A percentile compares a stretch with the other conserved stretches of the same genome.
Evolutionary conservation across 441 rosid species (phyloP).

Genomic region (Lepidium campestre): DNA sequence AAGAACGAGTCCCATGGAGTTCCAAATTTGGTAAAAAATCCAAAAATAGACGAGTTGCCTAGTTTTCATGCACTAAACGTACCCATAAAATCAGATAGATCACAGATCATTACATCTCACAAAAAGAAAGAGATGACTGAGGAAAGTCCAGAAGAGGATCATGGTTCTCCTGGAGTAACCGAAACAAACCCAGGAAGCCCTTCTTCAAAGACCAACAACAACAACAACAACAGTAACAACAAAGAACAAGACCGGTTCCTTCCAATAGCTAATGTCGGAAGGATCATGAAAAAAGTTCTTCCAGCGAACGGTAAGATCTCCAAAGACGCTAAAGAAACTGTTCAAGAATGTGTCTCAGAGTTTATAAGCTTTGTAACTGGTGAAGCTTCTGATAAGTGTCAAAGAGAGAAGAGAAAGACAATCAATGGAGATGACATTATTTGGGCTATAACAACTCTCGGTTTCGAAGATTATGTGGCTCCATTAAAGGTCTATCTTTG

Average conservation of each 20-base stretch:
- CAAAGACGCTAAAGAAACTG: slow-evolving; percentile 70
- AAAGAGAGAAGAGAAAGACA: slow-evolving; percentile 66
- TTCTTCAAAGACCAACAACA: slow-evolving; percentile 20
- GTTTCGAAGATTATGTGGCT: slow-evolving; percentile 64
- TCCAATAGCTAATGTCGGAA: slow-evolving; percentile 78
- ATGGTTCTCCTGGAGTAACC: slow-evolving; percentile 24
- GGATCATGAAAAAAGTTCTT: slow-evolving; percentile 73
- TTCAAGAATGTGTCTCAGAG: slow-evolving; percentile 76
- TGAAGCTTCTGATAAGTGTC: slow-evolving; percentile 79
- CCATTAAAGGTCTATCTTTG: slow-evolving; percentile 49
- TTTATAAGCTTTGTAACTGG: slow-evolving; percentile 76
- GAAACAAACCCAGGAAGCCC: slow-evolving; percentile 49
- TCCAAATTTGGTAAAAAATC: slow-evolving; percentile 14
- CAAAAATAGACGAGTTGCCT: slow-evolving; percentile 25
- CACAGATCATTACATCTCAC: slow-evolving; percentile 6
- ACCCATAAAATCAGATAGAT: slow-evolving; percentile 24
- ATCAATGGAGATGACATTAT: slow-evolving; percentile 72
- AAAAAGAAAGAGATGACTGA: slow-evolving; percentile 38
- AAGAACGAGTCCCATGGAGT: slow-evolving; percentile 22
- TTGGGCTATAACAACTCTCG: slow-evolving; percentile 71
- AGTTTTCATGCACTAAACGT: slow-evolving; percentile 26
- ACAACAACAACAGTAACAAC: slow-evolving; percentile 22
- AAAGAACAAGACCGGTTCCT: slow-evolving; percentile 76
- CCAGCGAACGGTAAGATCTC: slow-evolving; percentile 70
- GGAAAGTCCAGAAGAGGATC: slow-evolving; percentile 38